Evolutionary conservation across 768 basidiomycete species (phyloP), one percentile per base, ranked within the genome.

Genomic region (Tylopilus rubrobrunneus): DNA sequence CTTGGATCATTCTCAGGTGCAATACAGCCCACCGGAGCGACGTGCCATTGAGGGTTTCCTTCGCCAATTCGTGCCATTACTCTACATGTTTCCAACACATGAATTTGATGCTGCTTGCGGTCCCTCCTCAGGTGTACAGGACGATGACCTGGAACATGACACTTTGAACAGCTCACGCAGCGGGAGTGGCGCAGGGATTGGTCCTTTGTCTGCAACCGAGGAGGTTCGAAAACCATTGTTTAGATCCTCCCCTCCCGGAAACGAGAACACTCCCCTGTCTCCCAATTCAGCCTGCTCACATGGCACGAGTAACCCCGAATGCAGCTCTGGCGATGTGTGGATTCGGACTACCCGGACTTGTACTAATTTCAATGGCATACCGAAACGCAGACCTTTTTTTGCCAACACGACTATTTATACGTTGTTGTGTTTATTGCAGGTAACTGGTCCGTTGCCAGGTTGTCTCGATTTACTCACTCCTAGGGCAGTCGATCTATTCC

Each of bases 401-500:
- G 83, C 83, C 54, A 97, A 98, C 72, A 92, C 91, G 45, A 88
- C 92, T 21, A 91, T 93, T 67, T 99, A 98, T 73, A 89, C 89
- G 7, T 68, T 98, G 48, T 67, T 98, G 59, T 86, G 97, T 47
- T 74, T 96, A 49, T 68, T 98, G 47, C 93, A 99, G 86, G 96
- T 83, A 63, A 54, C 34, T 45, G 45, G 14, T 12, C 29, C 44
- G 6, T 66, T 56, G 17, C 28, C 43, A 19, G 31, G 15, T 34
- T 40, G 34, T 42, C 37, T 51, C 47, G 44, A 37, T 49, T 54
- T 19, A 60, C 49, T 55, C 31, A 46, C 49, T 43, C n/a, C 4
- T 34, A 17, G 9, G 58, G 33, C 67, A 98, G 95, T 73, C 92
- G 60, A 78, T 97, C 59, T 96, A 97, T 78, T 86, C 85, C 54